Evolutionary conservation across 1,139 yeast species (phyloP), one percentile per base, ranked within the genome.

Genomic region (Sugiyamaella japonica): DNA sequence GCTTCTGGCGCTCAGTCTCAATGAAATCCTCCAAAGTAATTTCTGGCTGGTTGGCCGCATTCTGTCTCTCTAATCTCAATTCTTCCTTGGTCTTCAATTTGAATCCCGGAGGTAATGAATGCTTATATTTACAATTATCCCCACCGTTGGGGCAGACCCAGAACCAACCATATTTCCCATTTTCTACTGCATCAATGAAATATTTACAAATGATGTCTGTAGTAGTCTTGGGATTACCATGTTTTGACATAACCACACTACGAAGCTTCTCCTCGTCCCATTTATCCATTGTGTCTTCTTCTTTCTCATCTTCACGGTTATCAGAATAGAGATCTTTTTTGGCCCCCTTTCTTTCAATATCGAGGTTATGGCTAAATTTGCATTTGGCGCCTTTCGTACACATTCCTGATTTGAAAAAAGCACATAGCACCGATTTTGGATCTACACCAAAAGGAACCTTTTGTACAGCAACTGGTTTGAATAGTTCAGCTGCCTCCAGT

Each of bases 91-190:
- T 93, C 78, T 93, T 95, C 74, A 95, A 81, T 53, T 89, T 95
- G 72, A 90, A 95, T 1, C 99, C 99, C 46, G 95, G 90, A 43
- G 99, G 99, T 65, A 95, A 79, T n/a, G 98, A 86, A 73, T 95
- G 99, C 72, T 82, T 84, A 76, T 95, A 95, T 77, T 86, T 93
- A 81, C 99, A 95, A 55, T 83, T 86, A 63, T 86, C 84, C 60
- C 97, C 97, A 41, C 93, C 93, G 65, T 89, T 89, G 37, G 99
- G 99, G 76, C 99, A 93, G 32, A 82, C 81, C 99, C 99, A 93
- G 73, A 93, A 91, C 99, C 99, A 93, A 65, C 99, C 99, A 70
- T 95, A 93, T 70, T 93, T 91, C 56, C 95, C 95, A 68, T 90
- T 90, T 69, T 95, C 99, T 58, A 95, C 98, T 0, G 99, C 99